A percentile compares a stretch with the other conserved stretches of the same genome.
phyloP scores from a whole-genome alignment of 2,329 filamentous ascomycete species.

The Leptodontidium sp. region DNA sequence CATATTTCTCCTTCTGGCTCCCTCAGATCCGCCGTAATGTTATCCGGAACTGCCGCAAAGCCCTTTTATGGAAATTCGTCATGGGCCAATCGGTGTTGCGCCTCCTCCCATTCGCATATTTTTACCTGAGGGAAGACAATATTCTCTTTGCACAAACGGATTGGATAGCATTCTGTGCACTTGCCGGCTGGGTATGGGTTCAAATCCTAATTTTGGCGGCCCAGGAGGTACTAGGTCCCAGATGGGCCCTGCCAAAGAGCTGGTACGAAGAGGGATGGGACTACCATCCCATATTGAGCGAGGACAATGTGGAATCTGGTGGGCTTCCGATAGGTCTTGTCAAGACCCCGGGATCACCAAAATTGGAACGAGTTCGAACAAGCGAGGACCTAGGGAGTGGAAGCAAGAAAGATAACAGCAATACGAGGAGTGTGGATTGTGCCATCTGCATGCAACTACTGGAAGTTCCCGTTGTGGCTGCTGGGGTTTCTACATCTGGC shows the following conservation, averaged over 20 bases:
- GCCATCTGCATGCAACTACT: slow-evolving; percentile 94
- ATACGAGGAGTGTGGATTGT: slow-evolving; percentile 75
- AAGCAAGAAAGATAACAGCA: slow-evolving; percentile 54
- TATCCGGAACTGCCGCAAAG: slow-evolving; percentile 88
- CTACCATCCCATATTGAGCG: slow-evolving; percentile 89
- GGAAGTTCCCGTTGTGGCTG: slow-evolving; percentile 82
- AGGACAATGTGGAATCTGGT: slow-evolving; percentile 82
- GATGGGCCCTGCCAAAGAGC: slow-evolving; percentile 80
- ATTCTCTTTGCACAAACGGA: slow-evolving; percentile 81
- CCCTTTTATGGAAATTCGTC: slow-evolving; percentile 91
- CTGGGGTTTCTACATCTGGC: slow-evolving; percentile 53
- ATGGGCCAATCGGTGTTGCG: slow-evolving; percentile 82
- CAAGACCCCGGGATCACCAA: slow-evolving; percentile 41
- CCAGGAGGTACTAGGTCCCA: slow-evolving; percentile 86
- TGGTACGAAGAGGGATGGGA: slow-evolving; percentile 85
- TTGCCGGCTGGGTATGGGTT: slow-evolving; percentile 84
- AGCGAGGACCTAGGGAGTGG: slow-evolving; percentile 46
- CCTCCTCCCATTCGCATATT: slow-evolving; percentile 83
- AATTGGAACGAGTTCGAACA: slow-evolving; percentile 33
- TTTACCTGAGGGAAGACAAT: slow-evolving; percentile 81
- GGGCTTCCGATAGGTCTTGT: slow-evolving; percentile 81
- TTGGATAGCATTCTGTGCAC: slow-evolving; percentile 65
- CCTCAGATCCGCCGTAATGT: slow-evolving; percentile 93
- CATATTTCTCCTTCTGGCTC: slow-evolving; percentile 89
- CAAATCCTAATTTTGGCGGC: slow-evolving; percentile 81